phyloP scores from a whole-genome alignment of 2,329 filamentous ascomycete genomes.

The Clonostachys chloroleuca region DNA sequence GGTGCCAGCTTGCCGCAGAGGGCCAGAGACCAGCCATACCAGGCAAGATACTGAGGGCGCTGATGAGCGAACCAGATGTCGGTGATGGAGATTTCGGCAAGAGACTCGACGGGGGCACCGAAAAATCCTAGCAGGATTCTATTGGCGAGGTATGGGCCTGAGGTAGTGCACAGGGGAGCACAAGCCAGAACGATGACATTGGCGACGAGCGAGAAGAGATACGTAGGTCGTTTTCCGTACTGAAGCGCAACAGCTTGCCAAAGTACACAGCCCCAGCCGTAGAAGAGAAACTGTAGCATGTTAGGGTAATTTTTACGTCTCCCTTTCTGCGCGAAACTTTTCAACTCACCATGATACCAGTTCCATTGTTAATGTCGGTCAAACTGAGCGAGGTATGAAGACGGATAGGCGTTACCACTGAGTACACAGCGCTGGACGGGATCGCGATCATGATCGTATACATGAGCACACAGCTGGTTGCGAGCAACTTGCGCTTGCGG shows the following conservation, averaged over 20 bases:
- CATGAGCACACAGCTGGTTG: conserved; percentile 11
- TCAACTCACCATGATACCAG: conserved; percentile 15
- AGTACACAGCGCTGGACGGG: conserved; percentile 19
- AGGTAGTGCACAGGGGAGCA: conserved; percentile 14
- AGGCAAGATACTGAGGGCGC: conserved; percentile 15
- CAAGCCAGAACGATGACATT: conserved; percentile 17
- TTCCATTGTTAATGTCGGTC: conserved; percentile 19
- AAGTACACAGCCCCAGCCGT: conserved; percentile 23
- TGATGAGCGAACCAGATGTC: conserved; percentile 21
- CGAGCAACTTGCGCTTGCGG: conserved; percentile 10
- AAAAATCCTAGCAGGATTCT: conserved; percentile 18
- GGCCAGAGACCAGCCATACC: conserved; percentile 18
- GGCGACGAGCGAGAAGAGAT: conserved; percentile 16
- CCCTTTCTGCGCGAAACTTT: not conserved
- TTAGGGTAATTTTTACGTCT: no score
- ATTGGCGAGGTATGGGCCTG: conserved; percentile 15
- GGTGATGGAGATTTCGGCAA: conserved; percentile 17
- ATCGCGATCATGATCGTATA: conserved; percentile 13
- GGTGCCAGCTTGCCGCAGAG: conserved; percentile 21
- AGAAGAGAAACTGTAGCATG: conserved; percentile 16
- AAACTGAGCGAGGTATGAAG: conserved; percentile 11
- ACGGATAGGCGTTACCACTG: conserved; percentile 18
- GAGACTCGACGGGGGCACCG: conserved; percentile 18
- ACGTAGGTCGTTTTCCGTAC: conserved; percentile 21
- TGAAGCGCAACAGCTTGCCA: conserved; percentile 23